A percentile compares a stretch with the other conserved stretches of the same genome.
phyloP scores from a whole-genome alignment of 1,284 basidiomycete genomes.

The Tilletia horrida region DNA sequence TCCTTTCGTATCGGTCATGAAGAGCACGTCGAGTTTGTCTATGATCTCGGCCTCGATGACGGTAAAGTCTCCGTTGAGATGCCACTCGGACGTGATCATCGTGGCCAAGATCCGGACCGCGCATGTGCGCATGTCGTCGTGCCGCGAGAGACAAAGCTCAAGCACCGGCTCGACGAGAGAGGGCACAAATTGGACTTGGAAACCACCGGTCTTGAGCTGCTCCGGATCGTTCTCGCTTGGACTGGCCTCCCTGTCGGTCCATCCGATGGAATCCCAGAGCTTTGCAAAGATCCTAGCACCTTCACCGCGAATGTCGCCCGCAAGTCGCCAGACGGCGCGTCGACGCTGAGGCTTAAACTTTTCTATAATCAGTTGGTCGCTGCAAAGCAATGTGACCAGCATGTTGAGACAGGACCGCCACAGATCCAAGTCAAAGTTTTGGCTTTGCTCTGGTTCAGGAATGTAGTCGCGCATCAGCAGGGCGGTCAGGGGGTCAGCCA shows the following conservation, averaged over 20 bases:
- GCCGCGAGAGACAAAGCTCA: conserved; percentile 87
- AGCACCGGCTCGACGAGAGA: conserved; percentile 86
- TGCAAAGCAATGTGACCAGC: conserved; percentile 78
- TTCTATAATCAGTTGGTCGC: conserved; percentile 86
- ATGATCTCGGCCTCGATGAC: conserved; percentile 85
- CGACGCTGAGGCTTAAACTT: conserved; percentile 89
- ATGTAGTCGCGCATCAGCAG: conserved; percentile 78
- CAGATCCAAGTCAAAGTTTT: conserved; percentile 70
- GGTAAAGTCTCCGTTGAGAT: conserved; percentile 48
- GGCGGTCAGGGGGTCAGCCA: conserved; percentile 75
- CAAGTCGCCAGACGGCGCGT: conserved; percentile 89
- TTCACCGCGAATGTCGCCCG: conserved; percentile 88
- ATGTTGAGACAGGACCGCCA: conserved; percentile 81
- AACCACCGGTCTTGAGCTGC: conserved; percentile 47
- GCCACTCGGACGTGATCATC: conserved; percentile 84
- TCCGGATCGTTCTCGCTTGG: conserved; percentile 26
- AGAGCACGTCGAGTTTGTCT: conserved; percentile 82
- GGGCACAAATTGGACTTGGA: conserved; percentile 59
- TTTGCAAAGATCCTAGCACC: conserved; percentile 78
- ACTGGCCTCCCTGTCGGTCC: conserved; percentile 30
- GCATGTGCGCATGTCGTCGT: conserved; percentile 82
- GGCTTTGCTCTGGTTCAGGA: conserved; percentile 64
- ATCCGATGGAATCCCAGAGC: conserved; percentile 76
- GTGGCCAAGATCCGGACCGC: conserved; percentile 84
- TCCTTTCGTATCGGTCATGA: conserved; percentile 83